phyloP scores from a whole-genome alignment of 345 rosid species.

The Camelina sativa region DNA sequence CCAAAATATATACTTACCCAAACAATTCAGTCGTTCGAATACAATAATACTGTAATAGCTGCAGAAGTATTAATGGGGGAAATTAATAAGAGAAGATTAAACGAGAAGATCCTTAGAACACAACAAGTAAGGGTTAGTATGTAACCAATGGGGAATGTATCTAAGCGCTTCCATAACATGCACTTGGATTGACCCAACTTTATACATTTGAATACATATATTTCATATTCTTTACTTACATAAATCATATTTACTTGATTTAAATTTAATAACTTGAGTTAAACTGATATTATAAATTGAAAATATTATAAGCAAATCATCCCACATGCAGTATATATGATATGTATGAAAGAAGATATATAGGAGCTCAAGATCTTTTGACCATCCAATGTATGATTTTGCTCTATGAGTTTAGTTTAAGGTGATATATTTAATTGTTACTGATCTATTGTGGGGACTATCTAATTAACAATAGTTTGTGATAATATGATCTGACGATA shows the following conservation, averaged over 20 bases:
- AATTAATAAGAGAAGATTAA: not conserved
- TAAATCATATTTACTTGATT: not conserved
- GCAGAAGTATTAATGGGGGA: conserved; percentile 14
- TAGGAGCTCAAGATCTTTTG: conserved; percentile 22
- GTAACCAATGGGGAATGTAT: conserved; percentile 27
- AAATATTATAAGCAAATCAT: conserved; percentile 17
- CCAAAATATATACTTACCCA: not conserved
- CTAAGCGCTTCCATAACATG: conserved; percentile 27
- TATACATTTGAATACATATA: conserved; percentile 1
- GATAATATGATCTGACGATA: not conserved
- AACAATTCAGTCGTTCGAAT: not conserved
- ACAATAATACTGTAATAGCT: not conserved
- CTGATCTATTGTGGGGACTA: not conserved
- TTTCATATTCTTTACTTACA: not conserved
- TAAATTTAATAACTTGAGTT: too few relatives aligned
- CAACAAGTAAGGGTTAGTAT: not conserved
- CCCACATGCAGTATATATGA: conserved; percentile 25
- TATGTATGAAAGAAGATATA: not conserved
- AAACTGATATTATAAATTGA: conserved; percentile 1
- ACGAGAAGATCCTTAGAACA: conserved; percentile 21
- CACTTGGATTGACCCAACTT: conserved; percentile 6
- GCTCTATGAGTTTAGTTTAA: not conserved
- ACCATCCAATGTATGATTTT: not conserved
- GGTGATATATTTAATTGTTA: not conserved
- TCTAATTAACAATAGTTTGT: not conserved